Evolutionary conservation across 2,329 filamentous ascomycete species (phyloP).

Genomic region (Epichloe amarillans): DNA sequence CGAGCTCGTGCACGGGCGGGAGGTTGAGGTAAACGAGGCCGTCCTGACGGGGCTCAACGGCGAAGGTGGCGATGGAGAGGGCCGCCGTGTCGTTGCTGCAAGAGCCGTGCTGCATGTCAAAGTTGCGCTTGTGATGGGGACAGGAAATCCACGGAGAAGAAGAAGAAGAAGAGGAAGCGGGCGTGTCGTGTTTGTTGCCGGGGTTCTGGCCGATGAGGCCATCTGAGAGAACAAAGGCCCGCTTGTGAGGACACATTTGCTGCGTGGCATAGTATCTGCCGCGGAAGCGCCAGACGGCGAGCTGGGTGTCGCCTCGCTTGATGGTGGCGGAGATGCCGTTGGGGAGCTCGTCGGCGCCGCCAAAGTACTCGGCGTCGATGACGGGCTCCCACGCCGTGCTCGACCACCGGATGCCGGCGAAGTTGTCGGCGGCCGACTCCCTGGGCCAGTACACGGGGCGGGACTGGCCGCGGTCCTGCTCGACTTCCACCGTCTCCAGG

Average conservation of each 20-base stretch:
- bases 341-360: conserved; percentile 44
- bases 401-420: conserved; percentile 54
- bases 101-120: conserved; percentile 56
- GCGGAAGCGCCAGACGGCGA: conserved; percentile 73
- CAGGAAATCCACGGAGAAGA: conserved; percentile 64
- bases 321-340: conserved; percentile 65
- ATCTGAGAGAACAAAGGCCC: conserved; percentile 78
- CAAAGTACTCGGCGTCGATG: conserved; percentile 56
- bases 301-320: conserved; percentile 78
- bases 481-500: conserved; percentile 53
- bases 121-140: conserved; percentile 84
- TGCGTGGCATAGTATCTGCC: conserved; percentile 76
- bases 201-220: conserved; percentile 62
- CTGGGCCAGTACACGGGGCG: conserved; percentile 69
- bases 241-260: conserved; percentile 91
- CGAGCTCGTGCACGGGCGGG: conserved; percentile 68
- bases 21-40: conserved; percentile 70
- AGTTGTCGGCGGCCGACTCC: conserved; percentile 56
- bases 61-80: conserved; percentile 73
- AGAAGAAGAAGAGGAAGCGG: conserved; percentile 7
- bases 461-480: conserved; percentile 58
- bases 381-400: conserved; percentile 65
- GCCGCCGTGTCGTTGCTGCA: conserved; percentile 60
- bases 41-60: conserved; percentile 57
- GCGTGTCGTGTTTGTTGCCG: conserved; percentile 10